Conservation (phyloP, 148 eudicot genomes). For the Fagopyrum tataricum region DNA sequence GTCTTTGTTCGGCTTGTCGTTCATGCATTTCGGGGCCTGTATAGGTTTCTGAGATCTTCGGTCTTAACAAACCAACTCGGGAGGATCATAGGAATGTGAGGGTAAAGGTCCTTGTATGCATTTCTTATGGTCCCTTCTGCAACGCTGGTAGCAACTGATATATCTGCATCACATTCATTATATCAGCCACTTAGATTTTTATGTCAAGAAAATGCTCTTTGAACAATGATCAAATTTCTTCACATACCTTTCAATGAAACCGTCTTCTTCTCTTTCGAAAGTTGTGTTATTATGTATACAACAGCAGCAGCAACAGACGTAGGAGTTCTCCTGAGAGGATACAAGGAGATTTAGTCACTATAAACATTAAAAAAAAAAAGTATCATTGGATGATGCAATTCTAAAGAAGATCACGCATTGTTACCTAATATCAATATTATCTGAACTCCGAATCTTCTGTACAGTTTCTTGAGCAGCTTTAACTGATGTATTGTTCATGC, state of each 20-base stretch:
- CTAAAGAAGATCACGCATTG: too few relatives aligned
- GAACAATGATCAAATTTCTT: neutral
- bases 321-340: conserved; percentile 71
- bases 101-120: conserved; percentile 73
- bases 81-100: conserved; percentile 69
- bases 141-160: conserved; percentile 78
- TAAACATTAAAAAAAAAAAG: too few relatives aligned
- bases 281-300: conserved; percentile 74
- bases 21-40: conserved; percentile 32
- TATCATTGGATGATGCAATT: too few relatives aligned
- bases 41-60: conserved; percentile 62
- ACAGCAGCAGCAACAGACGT: conserved; percentile 93
- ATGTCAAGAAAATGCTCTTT: too few relatives aligned
- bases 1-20: neutral
- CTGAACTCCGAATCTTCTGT: neutral
- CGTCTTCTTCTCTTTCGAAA: conserved; percentile 82
- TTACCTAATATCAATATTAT: conserved; percentile 22
- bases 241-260: conserved; percentile 59
- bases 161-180: conserved; percentile 36
- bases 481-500: conserved; percentile 19
- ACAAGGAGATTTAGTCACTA: neutral
- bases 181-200: neutral
- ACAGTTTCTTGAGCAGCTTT: conserved; percentile 27
- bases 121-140: conserved; percentile 93
- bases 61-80: conserved; percentile 81